Evolutionary conservation across 805 yeast genomes (phyloP).

Genomic region (Saturnispora kantuleensis): DNA sequence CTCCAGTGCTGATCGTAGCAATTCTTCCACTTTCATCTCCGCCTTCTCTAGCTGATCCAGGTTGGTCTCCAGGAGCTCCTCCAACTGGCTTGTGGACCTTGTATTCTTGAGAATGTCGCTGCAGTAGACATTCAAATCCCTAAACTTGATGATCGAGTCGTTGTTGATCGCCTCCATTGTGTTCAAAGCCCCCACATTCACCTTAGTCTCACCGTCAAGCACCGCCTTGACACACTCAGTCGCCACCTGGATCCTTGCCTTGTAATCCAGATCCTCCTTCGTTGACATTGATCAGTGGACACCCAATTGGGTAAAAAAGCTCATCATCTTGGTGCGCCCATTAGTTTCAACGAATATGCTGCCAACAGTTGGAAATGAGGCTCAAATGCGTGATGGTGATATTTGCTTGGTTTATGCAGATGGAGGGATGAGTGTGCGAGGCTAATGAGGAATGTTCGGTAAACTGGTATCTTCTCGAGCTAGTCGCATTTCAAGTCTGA

Average conservation of each 20-base stretch:
- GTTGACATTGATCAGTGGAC: too few relatives aligned
- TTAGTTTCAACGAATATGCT: too few relatives aligned
- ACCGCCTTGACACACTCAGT: constrained; percentile 27
- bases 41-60: background rate
- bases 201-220: constrained; percentile 26
- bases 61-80: background rate
- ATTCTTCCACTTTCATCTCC: constrained; percentile 2
- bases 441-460: too few relatives aligned
- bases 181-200: constrained; percentile 33
- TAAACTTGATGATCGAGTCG: constrained; percentile 44
- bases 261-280: constrained; percentile 14
- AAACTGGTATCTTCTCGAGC: too few relatives aligned
- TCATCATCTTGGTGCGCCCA: too few relatives aligned
- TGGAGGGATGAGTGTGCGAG: too few relatives aligned
- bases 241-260: constrained; percentile 19
- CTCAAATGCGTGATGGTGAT: too few relatives aligned
- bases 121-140: constrained; percentile 34
- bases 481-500: too few relatives aligned
- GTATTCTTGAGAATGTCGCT: background rate
- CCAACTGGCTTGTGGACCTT: constrained; percentile 13
- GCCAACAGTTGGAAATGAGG: too few relatives aligned
- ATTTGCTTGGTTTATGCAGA: too few relatives aligned
- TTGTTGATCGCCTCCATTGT: constrained; percentile 47
- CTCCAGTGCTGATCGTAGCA: constrained; percentile 25
- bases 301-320: too few relatives aligned